phyloP scores from a whole-genome alignment of 257 asterid species.

The Gynochthodes officinalis region DNA sequence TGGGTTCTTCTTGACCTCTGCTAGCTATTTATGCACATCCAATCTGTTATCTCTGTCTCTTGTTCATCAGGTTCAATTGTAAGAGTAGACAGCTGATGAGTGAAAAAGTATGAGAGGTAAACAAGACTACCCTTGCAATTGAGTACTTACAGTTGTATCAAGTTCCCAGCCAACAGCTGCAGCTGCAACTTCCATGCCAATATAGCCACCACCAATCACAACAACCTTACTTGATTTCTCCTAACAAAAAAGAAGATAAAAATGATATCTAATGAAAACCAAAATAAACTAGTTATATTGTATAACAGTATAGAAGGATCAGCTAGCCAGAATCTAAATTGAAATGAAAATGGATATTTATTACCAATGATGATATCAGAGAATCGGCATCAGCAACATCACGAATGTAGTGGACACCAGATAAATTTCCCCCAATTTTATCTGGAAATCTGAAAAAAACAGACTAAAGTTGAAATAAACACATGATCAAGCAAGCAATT shows the following conservation, averaged over 20 bases:
- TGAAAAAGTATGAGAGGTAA: background rate
- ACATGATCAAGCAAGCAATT: background rate
- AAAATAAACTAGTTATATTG: background rate
- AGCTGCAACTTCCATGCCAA: slow-evolving; percentile 99
- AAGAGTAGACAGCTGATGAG: background rate
- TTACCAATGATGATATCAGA: slow-evolving; percentile 76
- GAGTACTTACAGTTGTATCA: slow-evolving; percentile 78
- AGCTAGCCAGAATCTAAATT: background rate
- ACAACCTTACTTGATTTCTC: slow-evolving; percentile 84
- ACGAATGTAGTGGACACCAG: slow-evolving; percentile 91
- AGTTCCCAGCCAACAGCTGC: slow-evolving; percentile 94
- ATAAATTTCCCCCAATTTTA: slow-evolving; percentile 81
- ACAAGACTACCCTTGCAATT: slow-evolving; percentile 4
- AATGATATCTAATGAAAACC: background rate
- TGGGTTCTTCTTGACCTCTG: background rate
- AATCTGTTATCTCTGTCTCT: background rate
- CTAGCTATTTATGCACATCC: background rate
- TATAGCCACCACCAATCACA: slow-evolving; percentile 95
- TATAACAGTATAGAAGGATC: background rate
- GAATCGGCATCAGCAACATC: slow-evolving; percentile 96
- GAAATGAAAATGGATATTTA: background rate
- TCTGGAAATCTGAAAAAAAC: slow-evolving; percentile 74
- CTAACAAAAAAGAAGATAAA: slow-evolving; percentile 26
- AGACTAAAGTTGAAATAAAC: background rate
- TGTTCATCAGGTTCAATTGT: background rate